Evolutionary conservation across 441 rosid genomes (phyloP).

Genomic region (Adansonia gregorii): DNA sequence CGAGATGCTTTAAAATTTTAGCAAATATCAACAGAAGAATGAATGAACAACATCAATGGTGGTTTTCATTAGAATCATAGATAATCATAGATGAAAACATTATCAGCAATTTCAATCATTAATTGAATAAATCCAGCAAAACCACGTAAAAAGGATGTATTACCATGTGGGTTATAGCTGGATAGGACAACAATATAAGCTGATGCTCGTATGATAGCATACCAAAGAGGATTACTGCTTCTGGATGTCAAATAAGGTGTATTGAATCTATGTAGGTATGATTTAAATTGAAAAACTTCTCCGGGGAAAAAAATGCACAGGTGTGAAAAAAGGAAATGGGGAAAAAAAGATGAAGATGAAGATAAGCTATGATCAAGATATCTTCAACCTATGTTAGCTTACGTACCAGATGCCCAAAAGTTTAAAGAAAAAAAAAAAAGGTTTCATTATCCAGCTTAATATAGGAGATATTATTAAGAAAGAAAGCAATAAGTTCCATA

Average conservation of each 20-base stretch:
- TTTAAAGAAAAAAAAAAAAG: no score
- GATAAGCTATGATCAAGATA: constrained; percentile 22
- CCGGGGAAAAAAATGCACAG: constrained; percentile 27
- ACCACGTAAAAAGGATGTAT: neutral
- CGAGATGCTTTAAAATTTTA: neutral
- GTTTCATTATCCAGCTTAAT: neutral
- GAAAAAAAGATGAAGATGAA: neutral
- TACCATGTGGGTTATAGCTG: constrained; percentile 77
- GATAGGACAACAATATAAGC: constrained; percentile 74
- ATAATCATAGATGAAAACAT: neutral
- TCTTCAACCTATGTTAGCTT: neutral
- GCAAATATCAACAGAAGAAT: neutral
- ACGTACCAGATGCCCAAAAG: no score
- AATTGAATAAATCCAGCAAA: neutral
- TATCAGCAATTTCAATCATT: neutral
- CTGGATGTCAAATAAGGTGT: constrained; percentile 66
- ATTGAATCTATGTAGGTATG: constrained; percentile 59
- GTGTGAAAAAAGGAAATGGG: neutral
- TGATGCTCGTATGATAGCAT: constrained; percentile 71
- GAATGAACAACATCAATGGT: neutral
- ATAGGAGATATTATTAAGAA: neutral
- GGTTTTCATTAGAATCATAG: neutral
- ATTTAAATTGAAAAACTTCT: constrained; percentile 63
- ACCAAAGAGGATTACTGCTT: constrained; percentile 68
- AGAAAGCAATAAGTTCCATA: neutral